A percentile compares a stretch with the other conserved stretches of the same genome.
Conservation (phyloP, 345 rosid genomes). For the Passiflora organensis region DNA sequence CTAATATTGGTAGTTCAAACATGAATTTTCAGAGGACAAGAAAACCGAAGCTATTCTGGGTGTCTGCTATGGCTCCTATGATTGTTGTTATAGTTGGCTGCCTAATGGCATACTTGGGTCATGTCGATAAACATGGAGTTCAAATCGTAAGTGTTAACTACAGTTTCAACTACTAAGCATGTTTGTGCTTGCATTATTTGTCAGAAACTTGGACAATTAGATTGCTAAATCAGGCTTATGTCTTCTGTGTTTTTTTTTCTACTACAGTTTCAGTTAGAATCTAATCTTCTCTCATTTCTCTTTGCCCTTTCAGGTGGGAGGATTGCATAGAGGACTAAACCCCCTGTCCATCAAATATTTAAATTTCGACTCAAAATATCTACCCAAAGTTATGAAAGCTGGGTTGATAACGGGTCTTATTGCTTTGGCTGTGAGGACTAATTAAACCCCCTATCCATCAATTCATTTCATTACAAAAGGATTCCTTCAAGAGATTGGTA, state of each 20-base stretch:
- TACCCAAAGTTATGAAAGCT: constrained; percentile 46
- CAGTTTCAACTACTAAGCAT: too few relatives aligned
- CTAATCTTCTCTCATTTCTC: not conserved
- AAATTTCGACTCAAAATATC: constrained; percentile 55
- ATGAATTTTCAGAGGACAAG: constrained; percentile 42
- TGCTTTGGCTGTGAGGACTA: constrained; percentile 69
- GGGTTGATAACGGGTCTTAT: constrained; percentile 60
- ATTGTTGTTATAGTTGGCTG: constrained; percentile 59
- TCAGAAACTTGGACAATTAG: too few relatives aligned
- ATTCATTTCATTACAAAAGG: too few relatives aligned
- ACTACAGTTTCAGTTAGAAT: not conserved
- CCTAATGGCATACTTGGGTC: constrained; percentile 53
- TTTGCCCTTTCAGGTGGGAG: constrained; percentile 54
- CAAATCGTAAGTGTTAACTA: constrained; percentile 40
- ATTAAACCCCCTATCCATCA: too few relatives aligned
- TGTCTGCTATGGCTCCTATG: constrained; percentile 83
- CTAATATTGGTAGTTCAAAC: too few relatives aligned
- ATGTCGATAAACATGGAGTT: constrained; percentile 54
- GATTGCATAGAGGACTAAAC: constrained; percentile 65
- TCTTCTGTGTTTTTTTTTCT: too few relatives aligned
- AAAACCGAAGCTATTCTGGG: constrained; percentile 83
- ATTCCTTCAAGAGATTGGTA: too few relatives aligned
- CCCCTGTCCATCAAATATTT: constrained; percentile 52
- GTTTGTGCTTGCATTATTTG: too few relatives aligned
- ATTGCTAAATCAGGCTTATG: too few relatives aligned